Conservation (phyloP, 768 basidiomycete genomes). For the Dendrothele bispora region DNA sequence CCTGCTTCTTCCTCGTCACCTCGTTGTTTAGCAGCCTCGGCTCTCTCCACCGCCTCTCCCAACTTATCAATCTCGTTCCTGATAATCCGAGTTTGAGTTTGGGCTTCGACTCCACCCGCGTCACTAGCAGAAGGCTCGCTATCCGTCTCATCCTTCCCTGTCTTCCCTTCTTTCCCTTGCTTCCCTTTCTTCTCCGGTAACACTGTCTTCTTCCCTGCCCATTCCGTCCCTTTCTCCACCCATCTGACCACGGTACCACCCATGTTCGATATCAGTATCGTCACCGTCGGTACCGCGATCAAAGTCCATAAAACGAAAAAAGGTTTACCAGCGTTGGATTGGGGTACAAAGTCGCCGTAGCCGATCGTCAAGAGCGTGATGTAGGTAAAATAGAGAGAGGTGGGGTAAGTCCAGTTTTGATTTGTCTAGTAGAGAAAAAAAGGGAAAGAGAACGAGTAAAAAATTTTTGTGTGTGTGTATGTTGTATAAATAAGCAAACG, state of each 20-base stretch:
- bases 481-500: not conserved
- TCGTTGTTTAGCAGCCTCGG: too few species aligned
- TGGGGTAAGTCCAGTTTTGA: constrained; percentile 35
- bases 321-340: constrained; percentile 34
- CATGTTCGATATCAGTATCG: constrained; percentile 46
- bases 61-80: constrained; percentile 26
- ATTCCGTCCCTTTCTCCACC: constrained; percentile 31
- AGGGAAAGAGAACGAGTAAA: too few species aligned
- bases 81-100: too few species aligned
- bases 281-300: constrained; percentile 40
- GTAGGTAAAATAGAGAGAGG: constrained; percentile 39
- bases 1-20: too few species aligned
- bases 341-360: constrained; percentile 39
- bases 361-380: constrained; percentile 41
- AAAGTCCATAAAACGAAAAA: constrained; percentile 45
- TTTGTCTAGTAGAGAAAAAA: too few species aligned
- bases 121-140: not conserved
- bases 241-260: constrained; percentile 46
- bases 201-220: constrained; percentile 26
- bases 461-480: not conserved
- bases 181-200: constrained; percentile 22
- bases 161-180: constrained; percentile 3
- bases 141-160: constrained; percentile 6
- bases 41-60: constrained; percentile 34
- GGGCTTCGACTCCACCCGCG: too few species aligned